Percentiles rank a stretch among this genome's conserved stretches.
These are phyloP conservation scores for Celoporthe dispersa DNA, from an alignment of 2,329 filamentous ascomycete species.

Conservation along the genomic window DNA sequence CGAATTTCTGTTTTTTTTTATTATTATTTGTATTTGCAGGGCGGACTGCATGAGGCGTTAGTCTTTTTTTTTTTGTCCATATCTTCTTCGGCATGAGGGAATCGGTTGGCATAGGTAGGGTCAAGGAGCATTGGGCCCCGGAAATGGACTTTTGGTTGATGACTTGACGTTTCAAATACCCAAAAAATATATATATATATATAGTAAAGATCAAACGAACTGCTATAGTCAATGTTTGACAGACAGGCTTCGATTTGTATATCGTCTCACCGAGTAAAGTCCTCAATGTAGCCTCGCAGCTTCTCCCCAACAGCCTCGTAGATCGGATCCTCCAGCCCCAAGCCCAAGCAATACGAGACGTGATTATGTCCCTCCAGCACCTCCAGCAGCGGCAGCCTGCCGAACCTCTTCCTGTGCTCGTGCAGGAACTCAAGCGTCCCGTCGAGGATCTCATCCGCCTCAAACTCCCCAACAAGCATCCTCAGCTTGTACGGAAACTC, in stretches of 20 bases:
- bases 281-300: conserved; percentile 15
- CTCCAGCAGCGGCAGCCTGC: conserved; percentile 30
- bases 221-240: no score
- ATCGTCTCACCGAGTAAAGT: conserved; percentile 2
- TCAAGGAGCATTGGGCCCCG: neutral
- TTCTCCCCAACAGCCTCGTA: conserved; percentile 23
- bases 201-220: no score
- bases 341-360: conserved; percentile 30
- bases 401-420: conserved; percentile 29
- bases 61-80: neutral
- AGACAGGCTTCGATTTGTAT: neutral
- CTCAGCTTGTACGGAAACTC: conserved; percentile 24
- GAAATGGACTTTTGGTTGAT: neutral
- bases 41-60: neutral
- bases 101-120: neutral
- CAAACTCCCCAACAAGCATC: conserved; percentile 29
- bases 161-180: neutral
- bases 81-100: neutral
- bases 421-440: conserved; percentile 31
- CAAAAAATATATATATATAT: neutral
- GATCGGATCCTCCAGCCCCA: conserved; percentile 30
- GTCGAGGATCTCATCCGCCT: conserved; percentile 31
- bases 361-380: conserved; percentile 33
- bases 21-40: no score
- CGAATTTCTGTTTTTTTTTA: neutral